Evolutionary conservation across 208 protist genomes (phyloP).

Genomic region (Naegleria fowleri): DNA sequence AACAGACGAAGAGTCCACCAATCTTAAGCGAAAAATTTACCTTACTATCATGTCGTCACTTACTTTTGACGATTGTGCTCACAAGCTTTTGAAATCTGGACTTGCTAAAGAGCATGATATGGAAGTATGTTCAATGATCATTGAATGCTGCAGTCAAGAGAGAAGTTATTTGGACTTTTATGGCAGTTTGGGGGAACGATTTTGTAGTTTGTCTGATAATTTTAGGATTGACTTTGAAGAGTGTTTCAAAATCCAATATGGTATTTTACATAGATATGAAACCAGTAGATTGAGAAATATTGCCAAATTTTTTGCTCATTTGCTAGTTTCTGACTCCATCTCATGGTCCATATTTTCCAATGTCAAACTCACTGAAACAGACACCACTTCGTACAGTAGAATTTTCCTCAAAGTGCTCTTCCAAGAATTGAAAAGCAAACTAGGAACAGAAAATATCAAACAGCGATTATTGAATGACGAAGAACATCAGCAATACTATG

Average conservation of each 20-base stretch:
- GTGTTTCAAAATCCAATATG: conserved; percentile 79
- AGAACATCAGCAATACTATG: conserved; percentile 50
- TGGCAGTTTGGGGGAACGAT: conserved; percentile 85
- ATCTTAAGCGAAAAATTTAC: conserved; percentile 90
- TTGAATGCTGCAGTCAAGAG: conserved; percentile 95
- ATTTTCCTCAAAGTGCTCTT: conserved; percentile 86
- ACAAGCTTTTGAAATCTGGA: conserved; percentile 88
- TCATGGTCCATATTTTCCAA: conserved; percentile 71
- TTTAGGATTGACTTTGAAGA: conserved; percentile 80
- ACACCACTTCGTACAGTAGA: conserved; percentile 74
- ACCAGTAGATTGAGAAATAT: conserved; percentile 95
- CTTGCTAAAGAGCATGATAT: background rate
- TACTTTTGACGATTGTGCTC: conserved; percentile 94
- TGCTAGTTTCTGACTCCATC: conserved; percentile 86
- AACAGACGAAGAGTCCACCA: conserved; percentile 76
- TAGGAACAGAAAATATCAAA: conserved; percentile 50
- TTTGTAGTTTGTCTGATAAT: conserved; percentile 81
- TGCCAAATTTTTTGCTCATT: conserved; percentile 90
- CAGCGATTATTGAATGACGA: conserved; percentile 53
- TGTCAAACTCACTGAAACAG: conserved; percentile 62
- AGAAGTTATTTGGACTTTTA: conserved; percentile 88
- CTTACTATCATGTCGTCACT: conserved; percentile 93
- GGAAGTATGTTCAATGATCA: conserved; percentile 90
- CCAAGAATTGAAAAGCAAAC: conserved; percentile 54
- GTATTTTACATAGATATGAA: conserved; percentile 79